Base-by-base conservation (phyloP, 352 stramenopile species). In the Phytophthora palmivora region DNA sequence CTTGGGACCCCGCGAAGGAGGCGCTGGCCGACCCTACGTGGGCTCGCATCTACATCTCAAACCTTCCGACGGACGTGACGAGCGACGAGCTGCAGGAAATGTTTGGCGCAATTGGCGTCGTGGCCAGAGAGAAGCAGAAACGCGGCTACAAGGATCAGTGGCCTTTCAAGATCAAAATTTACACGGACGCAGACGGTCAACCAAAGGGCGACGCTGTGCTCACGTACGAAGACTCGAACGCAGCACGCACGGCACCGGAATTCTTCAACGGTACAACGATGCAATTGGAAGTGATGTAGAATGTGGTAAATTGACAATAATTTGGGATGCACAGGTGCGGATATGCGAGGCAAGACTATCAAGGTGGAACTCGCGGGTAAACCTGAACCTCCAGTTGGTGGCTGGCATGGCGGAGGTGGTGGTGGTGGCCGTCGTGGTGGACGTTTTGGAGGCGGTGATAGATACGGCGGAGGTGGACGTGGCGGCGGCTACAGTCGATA, bases 111-210 rank as follows among this genome's bases (percentile, higher is more conserved):
- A 82, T 96, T 32, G 88, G 88, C 21, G 60, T 95, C 26, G 84
- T 96, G 41, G 88, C 86, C 6, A 69, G 84, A 10, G 86, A 95
- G 67, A 95, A 94, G 68, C 88, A 95, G 58, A 94, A 94, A 68
- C 82, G 88, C 39, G 88, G 86, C 1, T 95, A 87, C 72, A 94
- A 94, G 59, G 85, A 96, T 59, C 84, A 96, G 58, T 96, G 88
- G 86, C 88, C 88, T 30, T 96, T 88, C 68, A 96, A 96, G 76
- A 95, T 96, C 70, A 96, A 93, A 63, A 79, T 96, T 26, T 96
- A 96, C 67, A 84, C 83, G 58, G 87, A 95, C 50, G 70, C 88
- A 11, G 71, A 69, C 50, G 86, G 86, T 9, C 51, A 82, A 36
- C 67, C 74, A 39, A 96, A 96, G 74, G 88, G 88, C 34, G 88